Evolutionary conservation across 176 grass and related monocot species (phyloP).

Genomic region (Bonia amplexicaulis): DNA sequence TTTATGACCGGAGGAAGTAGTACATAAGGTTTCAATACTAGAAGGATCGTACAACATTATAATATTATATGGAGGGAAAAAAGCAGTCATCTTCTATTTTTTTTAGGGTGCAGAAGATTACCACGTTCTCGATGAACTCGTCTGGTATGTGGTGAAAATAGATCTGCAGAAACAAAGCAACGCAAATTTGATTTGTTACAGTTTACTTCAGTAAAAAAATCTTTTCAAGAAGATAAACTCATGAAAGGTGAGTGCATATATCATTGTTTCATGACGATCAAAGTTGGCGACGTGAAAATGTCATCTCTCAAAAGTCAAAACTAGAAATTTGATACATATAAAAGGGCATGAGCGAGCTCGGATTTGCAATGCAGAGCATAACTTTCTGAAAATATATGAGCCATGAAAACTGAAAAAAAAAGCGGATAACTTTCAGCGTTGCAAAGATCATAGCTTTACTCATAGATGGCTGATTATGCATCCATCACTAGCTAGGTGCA

Average conservation of each 20-base stretch:
- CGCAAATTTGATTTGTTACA: neutral
- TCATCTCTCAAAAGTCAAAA: neutral
- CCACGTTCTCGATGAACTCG: slow-evolving; percentile 56
- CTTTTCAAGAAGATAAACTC: neutral
- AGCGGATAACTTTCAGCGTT: neutral
- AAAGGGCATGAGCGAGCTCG: neutral
- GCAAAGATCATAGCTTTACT: neutral
- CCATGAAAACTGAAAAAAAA: neutral
- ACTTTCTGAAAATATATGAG: neutral
- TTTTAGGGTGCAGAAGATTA: neutral
- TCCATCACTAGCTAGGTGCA: neutral
- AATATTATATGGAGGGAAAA: neutral
- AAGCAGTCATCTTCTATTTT: neutral
- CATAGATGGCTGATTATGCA: no score
- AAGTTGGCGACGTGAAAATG: neutral
- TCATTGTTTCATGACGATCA: neutral
- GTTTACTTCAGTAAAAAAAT: neutral
- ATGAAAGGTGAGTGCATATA: neutral
- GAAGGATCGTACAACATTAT: no score
- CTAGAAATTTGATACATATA: neutral
- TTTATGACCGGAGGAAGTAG: neutral
- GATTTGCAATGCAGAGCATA: neutral
- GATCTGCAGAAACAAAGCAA: slow-evolving; percentile 39
- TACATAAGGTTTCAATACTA: no score
- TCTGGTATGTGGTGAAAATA: slow-evolving; percentile 66